phyloP scores from a whole-genome alignment of 2,329 filamentous ascomycete species.

The Neoscytalidium dimidiatum region DNA sequence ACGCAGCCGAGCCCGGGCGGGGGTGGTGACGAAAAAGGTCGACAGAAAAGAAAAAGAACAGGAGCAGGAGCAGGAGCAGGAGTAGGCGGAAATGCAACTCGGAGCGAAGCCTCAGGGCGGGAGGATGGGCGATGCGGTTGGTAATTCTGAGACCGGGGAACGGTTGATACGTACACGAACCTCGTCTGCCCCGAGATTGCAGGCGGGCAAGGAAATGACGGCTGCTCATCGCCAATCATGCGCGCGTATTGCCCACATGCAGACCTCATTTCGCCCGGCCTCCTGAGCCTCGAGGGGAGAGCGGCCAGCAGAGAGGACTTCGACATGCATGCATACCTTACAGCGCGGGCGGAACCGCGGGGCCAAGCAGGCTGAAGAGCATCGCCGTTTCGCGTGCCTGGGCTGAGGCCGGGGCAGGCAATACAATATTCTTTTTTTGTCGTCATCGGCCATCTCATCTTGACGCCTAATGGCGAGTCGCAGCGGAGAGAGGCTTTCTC shows the following conservation, averaged over 20 bases:
- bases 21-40: neutral
- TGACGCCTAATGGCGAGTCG: neutral
- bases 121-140: neutral
- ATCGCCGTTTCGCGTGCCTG: conserved; percentile 2
- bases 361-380: neutral
- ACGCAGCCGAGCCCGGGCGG: neutral
- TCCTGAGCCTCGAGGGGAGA: conserved; percentile 3
- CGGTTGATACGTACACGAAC: neutral
- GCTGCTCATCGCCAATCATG: conserved; percentile 10
- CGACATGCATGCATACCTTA: conserved; percentile 3
- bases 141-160: conserved; percentile 10
- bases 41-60: neutral
- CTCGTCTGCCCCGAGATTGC: conserved; percentile 19
- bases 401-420: neutral
- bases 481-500: neutral
- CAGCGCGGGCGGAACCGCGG: neutral
- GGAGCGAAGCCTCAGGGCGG: neutral
- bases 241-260: neutral
- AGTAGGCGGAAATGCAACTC: neutral
- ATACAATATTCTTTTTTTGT: neutral
- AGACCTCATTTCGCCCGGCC: conserved; percentile 1
- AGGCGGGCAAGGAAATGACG: conserved; percentile 9
- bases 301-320: neutral
- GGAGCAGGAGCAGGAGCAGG: neutral
- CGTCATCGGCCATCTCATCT: neutral